Evolutionary conservation across 805 yeast species (phyloP), one percentile per base, ranked within the genome.

Genomic region (Hanseniaspora jakobsenii): DNA sequence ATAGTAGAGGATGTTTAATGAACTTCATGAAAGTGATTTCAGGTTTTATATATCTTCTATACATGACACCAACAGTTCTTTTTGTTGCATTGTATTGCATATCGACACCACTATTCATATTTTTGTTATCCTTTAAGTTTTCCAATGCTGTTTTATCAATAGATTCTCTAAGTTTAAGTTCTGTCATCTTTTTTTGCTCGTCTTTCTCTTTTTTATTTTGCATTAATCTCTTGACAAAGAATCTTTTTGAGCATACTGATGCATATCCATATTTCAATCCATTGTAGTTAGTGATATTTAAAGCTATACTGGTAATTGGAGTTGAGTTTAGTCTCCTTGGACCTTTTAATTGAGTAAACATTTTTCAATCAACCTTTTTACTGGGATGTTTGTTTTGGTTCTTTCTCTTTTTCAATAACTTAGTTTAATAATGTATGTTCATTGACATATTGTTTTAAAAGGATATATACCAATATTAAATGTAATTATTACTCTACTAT

Each of bases 21-120:
- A 61, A 44, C 21, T 80, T 79, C 36, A 72, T 53, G 47, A 67
- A 65, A 9, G 60, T 57, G 47, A 60, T 61, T 3, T 74, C 57
- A 2, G 76, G 70, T 9, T 81, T 81, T 47, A 77, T 61, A 52
- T 70, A 77, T 3, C 69, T 52, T 37, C 67, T 69, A 27, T 64
- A 55, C 1, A 68, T 57, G 8, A 67, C 61, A 19, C 71, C 71
- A 36, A 66, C 53, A 49, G 38, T 32, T 17, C 30, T 62, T 61
- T 47, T 67, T 60, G 63, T 52, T 54, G 9, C 48, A 37, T 5
- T 50, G 45, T 38, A 48, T 26, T 38, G 49, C 40, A 48, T 26
- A 16, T 32, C 37, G 4, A 34, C 22, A 8, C 22, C 22, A 23
- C 21, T 29, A 2, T 31, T 34, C 10, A 32, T 24, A 34, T 34